phyloP scores from a whole-genome alignment of 2,329 filamentous ascomycete genomes.

The Passalora sequoiae region DNA sequence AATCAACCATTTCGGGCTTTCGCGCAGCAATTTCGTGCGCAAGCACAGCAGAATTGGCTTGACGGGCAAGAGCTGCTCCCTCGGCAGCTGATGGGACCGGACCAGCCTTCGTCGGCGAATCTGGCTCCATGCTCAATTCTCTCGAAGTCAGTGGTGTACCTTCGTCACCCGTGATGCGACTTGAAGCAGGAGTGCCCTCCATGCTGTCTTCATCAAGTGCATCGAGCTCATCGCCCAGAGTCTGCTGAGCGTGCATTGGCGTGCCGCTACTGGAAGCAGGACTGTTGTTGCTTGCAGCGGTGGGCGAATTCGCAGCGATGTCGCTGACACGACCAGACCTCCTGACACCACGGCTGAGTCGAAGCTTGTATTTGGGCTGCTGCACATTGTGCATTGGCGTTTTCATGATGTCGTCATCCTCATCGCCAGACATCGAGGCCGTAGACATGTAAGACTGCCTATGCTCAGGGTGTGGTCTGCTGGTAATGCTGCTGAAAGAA shows the following conservation, averaged over 20 bases:
- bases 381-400: conserved; percentile 62
- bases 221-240: conserved; percentile 83
- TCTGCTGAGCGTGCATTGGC: conserved; percentile 58
- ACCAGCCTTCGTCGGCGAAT: conserved; percentile 15
- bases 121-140: conserved; percentile 38
- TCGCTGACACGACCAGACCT: conserved; percentile 49
- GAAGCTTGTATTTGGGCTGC: conserved; percentile 66
- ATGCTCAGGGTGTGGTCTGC: conserved; percentile 47
- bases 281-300: conserved; percentile 18
- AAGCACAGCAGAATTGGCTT: conserved; percentile 13
- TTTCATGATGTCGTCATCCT: conserved; percentile 52
- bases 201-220: conserved; percentile 67
- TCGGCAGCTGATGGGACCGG: not conserved
- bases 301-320: conserved; percentile 22
- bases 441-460: conserved; percentile 76
- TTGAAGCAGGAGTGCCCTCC: conserved; percentile 32
- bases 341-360: conserved; percentile 56
- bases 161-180: conserved; percentile 13
- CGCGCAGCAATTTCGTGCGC: conserved; percentile 8
- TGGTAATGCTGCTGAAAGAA: conserved; percentile 6
- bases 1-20: conserved; percentile 51
- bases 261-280: conserved; percentile 34
- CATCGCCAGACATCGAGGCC: conserved; percentile 77
- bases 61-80: conserved; percentile 3
- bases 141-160: conserved; percentile 23